A percentile compares a stretch with the other conserved stretches of the same genome.
phyloP scores from a whole-genome alignment of 345 rosid species.

The Brassica incana region DNA sequence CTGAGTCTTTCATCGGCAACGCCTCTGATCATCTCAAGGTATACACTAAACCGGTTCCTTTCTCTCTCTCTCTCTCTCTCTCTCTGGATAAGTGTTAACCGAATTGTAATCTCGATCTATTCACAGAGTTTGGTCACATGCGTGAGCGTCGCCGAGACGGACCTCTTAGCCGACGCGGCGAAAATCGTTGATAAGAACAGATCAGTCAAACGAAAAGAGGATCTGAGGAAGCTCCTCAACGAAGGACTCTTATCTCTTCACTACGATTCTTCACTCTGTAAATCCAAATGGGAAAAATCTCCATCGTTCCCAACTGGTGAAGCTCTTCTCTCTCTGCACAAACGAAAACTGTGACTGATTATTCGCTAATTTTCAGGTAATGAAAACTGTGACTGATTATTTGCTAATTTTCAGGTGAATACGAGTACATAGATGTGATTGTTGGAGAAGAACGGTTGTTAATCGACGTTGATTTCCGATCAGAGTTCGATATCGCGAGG shows the following conservation, averaged over 20 bases:
- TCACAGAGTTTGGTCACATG: slow-evolving; percentile 75
- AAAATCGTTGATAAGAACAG: slow-evolving; percentile 80
- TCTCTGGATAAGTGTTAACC: background rate
- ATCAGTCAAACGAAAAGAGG: slow-evolving; percentile 65
- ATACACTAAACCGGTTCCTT: background rate
- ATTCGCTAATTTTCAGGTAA: too few species aligned
- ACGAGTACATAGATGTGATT: slow-evolving; percentile 86
- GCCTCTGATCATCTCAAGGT: slow-evolving; percentile 77
- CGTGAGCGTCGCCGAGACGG: slow-evolving; percentile 68
- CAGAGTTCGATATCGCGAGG: slow-evolving; percentile 93
- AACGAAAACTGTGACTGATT: too few species aligned
- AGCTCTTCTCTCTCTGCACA: too few species aligned
- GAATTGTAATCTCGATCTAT: background rate
- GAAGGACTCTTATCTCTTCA: slow-evolving; percentile 62
- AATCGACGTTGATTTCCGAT: slow-evolving; percentile 85
- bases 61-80: background rate
- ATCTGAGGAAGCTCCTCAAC: slow-evolving; percentile 60
- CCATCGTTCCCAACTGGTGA: slow-evolving; percentile 76
- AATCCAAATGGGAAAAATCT: slow-evolving; percentile 89
- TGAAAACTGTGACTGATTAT: background rate
- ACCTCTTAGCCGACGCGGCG: slow-evolving; percentile 78
- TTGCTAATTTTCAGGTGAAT: slow-evolving; percentile 58
- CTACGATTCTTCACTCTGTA: slow-evolving; percentile 80
- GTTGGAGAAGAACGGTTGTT: slow-evolving; percentile 62
- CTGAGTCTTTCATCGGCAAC: slow-evolving; percentile 46